Base-by-base conservation (phyloP, 805 yeast species). In the Candida vartiovaarae region DNA sequence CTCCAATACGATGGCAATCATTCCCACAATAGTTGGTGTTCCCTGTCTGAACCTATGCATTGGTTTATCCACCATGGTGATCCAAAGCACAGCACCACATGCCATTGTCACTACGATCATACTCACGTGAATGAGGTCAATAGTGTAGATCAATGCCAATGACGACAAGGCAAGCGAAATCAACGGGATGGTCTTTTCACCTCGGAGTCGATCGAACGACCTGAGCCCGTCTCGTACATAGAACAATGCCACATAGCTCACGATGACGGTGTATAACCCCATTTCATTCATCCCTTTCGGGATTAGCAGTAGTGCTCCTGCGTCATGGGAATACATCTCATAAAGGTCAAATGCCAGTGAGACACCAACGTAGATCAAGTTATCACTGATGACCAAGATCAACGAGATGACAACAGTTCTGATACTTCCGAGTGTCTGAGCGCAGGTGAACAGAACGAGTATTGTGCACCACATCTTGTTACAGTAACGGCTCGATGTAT, bases 1-100 rank as follows among this genome's bases (percentile, higher is more conserved):
- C 36, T 66, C 66, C 41, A 68, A 44, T 11, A 63, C 39, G 3
- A 65, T 50, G 3, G 71, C 55, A 44, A 65, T 55, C 2, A 57
- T 10, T 3, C 71, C 70, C 30, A 54, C 45, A 3, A 53, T 34
- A 0, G 57, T 47, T 9, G 53, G 49, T 2, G 54, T 42, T 0
- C 60, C 59, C 34, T 44, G 43, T 15, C 34, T 46, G 26, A 46
- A 50, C 2, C 46, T 15, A 5, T 46, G 23, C 11, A 4, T 8
- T 24, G 34, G 6, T 1, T 15, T 20, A 28, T 58, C 61, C 8
- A 53, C 11, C 25, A 40, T 47, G 6, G 54, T 45, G 7, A 58
- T 26, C 32, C 45, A 43, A 7, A 57, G 35, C 7, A 56, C 54
- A 4, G 54, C 15, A 1, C 53, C 50, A 28, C 61, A 58, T 5